These are phyloP conservation scores for Eutreptiella sp. DNA, from an alignment of 208 protist species.

Conservation along the genomic window DNA sequence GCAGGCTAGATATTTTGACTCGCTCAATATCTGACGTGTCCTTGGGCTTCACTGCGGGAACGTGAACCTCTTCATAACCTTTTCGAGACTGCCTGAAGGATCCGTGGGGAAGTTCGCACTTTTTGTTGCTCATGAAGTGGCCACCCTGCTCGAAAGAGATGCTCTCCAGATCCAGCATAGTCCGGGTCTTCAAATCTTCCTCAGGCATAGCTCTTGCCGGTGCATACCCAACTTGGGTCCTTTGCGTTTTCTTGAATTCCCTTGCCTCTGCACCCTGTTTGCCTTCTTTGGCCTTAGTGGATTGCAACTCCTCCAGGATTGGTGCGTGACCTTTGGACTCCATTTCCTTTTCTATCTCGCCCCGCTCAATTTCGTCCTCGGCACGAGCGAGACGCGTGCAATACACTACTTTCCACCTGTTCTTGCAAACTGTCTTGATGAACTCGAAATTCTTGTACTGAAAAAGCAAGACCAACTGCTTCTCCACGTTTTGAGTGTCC, in stretches of 20 bases:
- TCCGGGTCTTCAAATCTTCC: slow-evolving; percentile 22
- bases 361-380: slow-evolving; percentile 46
- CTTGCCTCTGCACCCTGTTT: background rate
- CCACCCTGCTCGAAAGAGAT: slow-evolving; percentile 66
- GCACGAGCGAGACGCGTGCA: slow-evolving; percentile 50
- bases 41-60: slow-evolving; percentile 45
- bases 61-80: slow-evolving; percentile 47
- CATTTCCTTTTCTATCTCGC: slow-evolving; percentile 63
- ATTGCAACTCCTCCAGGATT: slow-evolving; percentile 34
- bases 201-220: background rate
- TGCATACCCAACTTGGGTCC: background rate
- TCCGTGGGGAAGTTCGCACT: slow-evolving; percentile 50
- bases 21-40: slow-evolving; percentile 37
- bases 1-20: slow-evolving; percentile 57
- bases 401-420: slow-evolving; percentile 47
- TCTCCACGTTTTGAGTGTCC: slow-evolving; percentile 63
- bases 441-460: slow-evolving; percentile 78
- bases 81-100: slow-evolving; percentile 21
- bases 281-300: background rate
- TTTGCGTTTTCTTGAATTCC: background rate
- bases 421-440: slow-evolving; percentile 53
- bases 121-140: slow-evolving; percentile 78
- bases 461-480: slow-evolving; percentile 61
- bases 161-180: slow-evolving; percentile 62
- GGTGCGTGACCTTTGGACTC: background rate